Conservation (phyloP, 1,139 yeast genomes). For the Debaryomyces udenii region DNA sequence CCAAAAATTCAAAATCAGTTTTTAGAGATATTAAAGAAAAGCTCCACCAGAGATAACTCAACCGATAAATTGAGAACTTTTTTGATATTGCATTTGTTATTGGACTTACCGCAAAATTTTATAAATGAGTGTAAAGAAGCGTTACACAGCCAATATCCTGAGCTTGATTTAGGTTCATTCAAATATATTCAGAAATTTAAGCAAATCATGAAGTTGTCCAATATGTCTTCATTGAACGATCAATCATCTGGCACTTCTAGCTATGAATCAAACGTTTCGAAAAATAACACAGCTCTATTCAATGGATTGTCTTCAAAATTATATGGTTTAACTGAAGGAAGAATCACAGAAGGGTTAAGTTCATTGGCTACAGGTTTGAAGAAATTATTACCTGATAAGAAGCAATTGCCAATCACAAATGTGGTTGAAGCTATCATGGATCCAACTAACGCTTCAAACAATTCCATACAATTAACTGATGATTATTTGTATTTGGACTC, state of each 20-base stretch:
- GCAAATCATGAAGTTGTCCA: conserved; percentile 72
- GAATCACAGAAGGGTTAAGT: conserved; percentile 75
- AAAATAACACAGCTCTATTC: conserved; percentile 63
- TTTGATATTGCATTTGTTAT: conserved; percentile 63
- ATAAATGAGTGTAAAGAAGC: conserved; percentile 66
- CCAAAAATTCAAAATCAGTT: conserved; percentile 64
- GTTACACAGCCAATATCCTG: conserved; percentile 55
- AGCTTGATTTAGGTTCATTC: conserved; percentile 66
- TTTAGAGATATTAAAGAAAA: conserved; percentile 54
- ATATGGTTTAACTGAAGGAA: conserved; percentile 85
- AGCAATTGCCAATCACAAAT: conserved; percentile 84
- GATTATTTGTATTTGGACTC: conserved; percentile 93
- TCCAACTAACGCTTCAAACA: conserved; percentile 65
- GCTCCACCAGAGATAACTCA: conserved; percentile 58
- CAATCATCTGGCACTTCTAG: conserved; percentile 15
- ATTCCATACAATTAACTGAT: conserved; percentile 72
- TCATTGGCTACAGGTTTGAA: conserved; percentile 87
- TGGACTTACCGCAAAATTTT: conserved; percentile 63
- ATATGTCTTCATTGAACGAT: conserved; percentile 33
- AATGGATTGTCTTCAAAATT: conserved; percentile 77
- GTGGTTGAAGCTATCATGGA: conserved; percentile 91
- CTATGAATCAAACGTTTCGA: conserved; percentile 20
- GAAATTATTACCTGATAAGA: conserved; percentile 83
- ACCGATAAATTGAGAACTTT: conserved; percentile 87
- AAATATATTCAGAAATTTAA: conserved; percentile 77